phyloP scores from a whole-genome alignment of 2,329 filamentous ascomycete genomes.

The Venturia aucupariae region DNA sequence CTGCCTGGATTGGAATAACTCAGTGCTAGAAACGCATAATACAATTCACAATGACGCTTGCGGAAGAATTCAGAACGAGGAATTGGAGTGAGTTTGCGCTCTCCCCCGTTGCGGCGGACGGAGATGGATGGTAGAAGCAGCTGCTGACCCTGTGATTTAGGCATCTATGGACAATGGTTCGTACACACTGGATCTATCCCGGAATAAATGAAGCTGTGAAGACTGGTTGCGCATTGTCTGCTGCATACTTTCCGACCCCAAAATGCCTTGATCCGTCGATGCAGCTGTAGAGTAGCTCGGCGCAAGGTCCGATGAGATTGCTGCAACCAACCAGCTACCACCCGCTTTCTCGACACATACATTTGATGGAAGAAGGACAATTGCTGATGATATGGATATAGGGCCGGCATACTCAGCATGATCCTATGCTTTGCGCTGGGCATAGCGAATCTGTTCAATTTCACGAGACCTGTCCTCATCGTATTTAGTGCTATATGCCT shows the following conservation, averaged over 20 bases:
- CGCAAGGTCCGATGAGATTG: constrained; percentile 1
- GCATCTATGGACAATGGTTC: constrained; percentile 62
- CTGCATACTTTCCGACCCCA: too few relatives aligned
- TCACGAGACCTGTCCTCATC: constrained; percentile 44
- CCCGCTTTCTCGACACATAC: background rate
- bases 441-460: constrained; percentile 59
- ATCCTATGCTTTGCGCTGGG: constrained; percentile 58
- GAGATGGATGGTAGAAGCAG: constrained; percentile 12
- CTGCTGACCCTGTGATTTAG: constrained; percentile 34
- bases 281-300: background rate
- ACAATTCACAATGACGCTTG: constrained; percentile 42
- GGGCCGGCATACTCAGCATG: constrained; percentile 51
- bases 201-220: background rate
- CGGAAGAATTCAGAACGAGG: constrained; percentile 53
- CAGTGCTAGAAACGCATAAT: background rate
- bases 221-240: background rate
- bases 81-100: constrained; percentile 51
- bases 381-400: constrained; percentile 20
- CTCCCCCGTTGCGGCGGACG: constrained; percentile 12
- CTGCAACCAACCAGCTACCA: background rate
- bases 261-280: background rate
- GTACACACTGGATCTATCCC: constrained; percentile 23
- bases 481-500: constrained; percentile 48
- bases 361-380: background rate
- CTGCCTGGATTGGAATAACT: background rate